Conservation (phyloP, 2,329 filamentous ascomycete species). For the Lachnum nothofagi region DNA sequence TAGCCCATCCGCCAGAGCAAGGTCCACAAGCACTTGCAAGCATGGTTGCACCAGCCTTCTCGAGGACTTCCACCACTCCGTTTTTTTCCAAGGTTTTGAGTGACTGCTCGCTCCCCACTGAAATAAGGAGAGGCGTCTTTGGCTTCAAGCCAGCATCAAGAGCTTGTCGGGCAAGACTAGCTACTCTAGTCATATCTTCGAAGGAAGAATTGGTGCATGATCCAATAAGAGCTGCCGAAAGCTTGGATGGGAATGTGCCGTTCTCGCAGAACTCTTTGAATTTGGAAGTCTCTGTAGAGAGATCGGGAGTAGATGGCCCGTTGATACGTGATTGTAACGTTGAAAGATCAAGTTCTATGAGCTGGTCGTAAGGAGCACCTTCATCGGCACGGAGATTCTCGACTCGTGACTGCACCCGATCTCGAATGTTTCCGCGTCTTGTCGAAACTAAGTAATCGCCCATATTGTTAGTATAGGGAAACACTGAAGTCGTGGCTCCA, state of each 20-base stretch:
- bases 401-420: too few relatives aligned
- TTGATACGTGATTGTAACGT: constrained; percentile 93
- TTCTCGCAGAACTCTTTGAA: constrained; percentile 81
- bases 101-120: constrained; percentile 94
- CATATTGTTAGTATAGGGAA: constrained; percentile 84
- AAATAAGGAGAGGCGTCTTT: constrained; percentile 89
- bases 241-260: constrained; percentile 84
- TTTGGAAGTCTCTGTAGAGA: constrained; percentile 84
- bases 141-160: constrained; percentile 83
- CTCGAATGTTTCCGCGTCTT: too few relatives aligned
- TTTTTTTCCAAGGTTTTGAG: constrained; percentile 89
- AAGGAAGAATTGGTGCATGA: constrained; percentile 99
- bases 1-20: constrained; percentile 94
- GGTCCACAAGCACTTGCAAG: constrained; percentile 93
- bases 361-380: constrained; percentile 80
- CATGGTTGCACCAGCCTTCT: constrained; percentile 78
- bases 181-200: constrained; percentile 94
- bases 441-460: constrained; percentile 83
- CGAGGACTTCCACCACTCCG: constrained; percentile 78
- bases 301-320: constrained; percentile 91
- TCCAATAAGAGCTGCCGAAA: constrained; percentile 90
- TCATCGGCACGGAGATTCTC: constrained; percentile 72
- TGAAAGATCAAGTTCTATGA: constrained; percentile 86
- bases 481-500: constrained; percentile 72
- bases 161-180: constrained; percentile 88